Conservation (phyloP, 805 yeast species). For the Isabelozyma gotoi region DNA sequence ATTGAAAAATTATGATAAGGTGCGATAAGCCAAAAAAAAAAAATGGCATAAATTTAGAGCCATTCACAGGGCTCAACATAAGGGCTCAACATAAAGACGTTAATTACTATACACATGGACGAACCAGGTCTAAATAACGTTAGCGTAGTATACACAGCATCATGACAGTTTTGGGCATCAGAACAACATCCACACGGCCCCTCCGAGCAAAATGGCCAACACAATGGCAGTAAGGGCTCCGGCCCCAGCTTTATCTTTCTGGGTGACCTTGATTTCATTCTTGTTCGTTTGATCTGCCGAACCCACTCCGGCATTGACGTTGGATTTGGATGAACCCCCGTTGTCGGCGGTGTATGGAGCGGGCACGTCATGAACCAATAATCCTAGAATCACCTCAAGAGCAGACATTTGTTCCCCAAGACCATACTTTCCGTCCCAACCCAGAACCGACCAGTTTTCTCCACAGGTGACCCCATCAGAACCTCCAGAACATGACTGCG, state of each 20-base stretch:
- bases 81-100: background rate
- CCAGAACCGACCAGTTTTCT: slow-evolving; percentile 57
- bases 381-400: slow-evolving; percentile 55
- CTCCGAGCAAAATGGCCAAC: slow-evolving; percentile 57
- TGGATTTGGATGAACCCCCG: slow-evolving; percentile 36
- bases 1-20: background rate
- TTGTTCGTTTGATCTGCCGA: slow-evolving; percentile 36
- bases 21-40: background rate
- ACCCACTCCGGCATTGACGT: slow-evolving; percentile 35
- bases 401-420: slow-evolving; percentile 86
- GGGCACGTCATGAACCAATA: slow-evolving; percentile 20
- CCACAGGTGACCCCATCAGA: slow-evolving; percentile 86
- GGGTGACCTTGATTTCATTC: slow-evolving; percentile 49
- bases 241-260: slow-evolving; percentile 84
- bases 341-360: slow-evolving; percentile 33
- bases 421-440: slow-evolving; percentile 71
- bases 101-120: background rate
- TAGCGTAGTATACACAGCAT: background rate
- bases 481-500: slow-evolving; percentile 80
- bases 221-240: slow-evolving; percentile 82
- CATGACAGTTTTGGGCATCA: slow-evolving; percentile 15
- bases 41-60: no score
- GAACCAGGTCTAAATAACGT: no score
- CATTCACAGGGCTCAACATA: background rate
- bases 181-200: slow-evolving; percentile 78